Evolutionary conservation across 169 alveolate genomes (phyloP), one percentile per base, ranked within the genome.

Genomic region (Plasmodium sp.): DNA sequence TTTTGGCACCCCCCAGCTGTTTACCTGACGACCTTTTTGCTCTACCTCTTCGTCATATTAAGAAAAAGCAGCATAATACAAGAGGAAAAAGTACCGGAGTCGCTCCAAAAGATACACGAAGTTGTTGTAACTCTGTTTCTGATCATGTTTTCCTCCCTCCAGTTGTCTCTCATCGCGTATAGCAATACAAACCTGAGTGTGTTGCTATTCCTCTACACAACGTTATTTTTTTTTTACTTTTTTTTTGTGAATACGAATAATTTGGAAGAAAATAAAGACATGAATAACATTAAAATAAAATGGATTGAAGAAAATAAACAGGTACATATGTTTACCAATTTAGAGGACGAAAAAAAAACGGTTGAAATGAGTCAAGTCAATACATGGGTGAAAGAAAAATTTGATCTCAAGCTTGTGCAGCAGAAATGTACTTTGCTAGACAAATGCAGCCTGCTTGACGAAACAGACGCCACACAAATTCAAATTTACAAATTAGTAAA

Each of bases 181-280:
- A 86, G 93, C 36, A 86, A 86, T 45, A 86, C 93, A 77, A 86
- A 86, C 67, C 77, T 86, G 43, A 79, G 93, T 86, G 85, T 86
- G 10, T 3, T 77, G 56, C 4, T 86, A 4, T 54, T 75, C 22
- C 18, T 86, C 16, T 86, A 86, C 45, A 86, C 81, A 22, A 86
- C 93, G 43, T 18, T 77, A 45, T 10, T 86, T 56, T 75, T 75
- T 3, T 86, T 86, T 58, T 77, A 75, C 48, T 86, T 86, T 41
- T 75, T 41, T 43, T 79, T 86, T 86, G 31, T 75, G 81, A 51
- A 73, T 45, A n/a, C 45, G 18, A 27, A 36, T 48, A 43, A 39
- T 41, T 75, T 58, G 67, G 34, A 36, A 54, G 18, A 45, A 71
- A 71, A 75, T 4, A 34, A 22, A 12, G 72, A 74, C 3, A 86